Conservation (phyloP, 164 flowering plant species). For the Stephania yunnanensis region DNA sequence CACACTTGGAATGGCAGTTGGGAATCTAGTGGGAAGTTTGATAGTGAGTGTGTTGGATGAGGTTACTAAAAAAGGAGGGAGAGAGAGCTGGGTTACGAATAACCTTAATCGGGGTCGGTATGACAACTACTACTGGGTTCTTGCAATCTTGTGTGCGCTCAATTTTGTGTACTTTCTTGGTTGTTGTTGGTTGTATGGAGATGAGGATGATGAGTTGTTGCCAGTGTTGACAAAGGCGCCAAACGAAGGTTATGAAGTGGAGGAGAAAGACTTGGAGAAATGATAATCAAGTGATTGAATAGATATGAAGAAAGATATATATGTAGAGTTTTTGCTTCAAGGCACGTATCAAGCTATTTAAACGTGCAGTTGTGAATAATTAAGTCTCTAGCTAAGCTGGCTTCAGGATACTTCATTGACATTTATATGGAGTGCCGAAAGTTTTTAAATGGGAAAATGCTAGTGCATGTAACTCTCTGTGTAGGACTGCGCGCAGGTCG, state of each 20-base stretch:
- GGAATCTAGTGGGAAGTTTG: conserved; percentile 41
- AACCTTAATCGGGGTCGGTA: conserved; percentile 30
- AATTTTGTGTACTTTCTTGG: conserved; percentile 23
- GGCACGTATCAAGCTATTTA: too few relatives aligned
- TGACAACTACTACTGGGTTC: conserved; percentile 30
- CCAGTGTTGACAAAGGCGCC: too few relatives aligned
- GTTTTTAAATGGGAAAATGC: too few relatives aligned
- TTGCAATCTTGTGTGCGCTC: conserved; percentile 12
- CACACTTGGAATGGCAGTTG: conserved; percentile 53
- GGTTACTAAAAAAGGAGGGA: conserved; percentile 32
- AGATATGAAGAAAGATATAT: too few relatives aligned
- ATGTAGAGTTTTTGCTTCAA: too few relatives aligned
- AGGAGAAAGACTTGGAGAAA: conserved; percentile 3
- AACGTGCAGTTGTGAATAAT: too few relatives aligned
- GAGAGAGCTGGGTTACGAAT: conserved; percentile 27
- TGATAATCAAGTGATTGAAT: not conserved
- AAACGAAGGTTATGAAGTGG: not conserved
- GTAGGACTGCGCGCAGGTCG: too few relatives aligned
- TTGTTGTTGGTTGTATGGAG: conserved; percentile 28
- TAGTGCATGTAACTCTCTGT: too few relatives aligned
- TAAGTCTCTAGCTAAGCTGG: too few relatives aligned
- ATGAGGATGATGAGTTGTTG: not conserved
- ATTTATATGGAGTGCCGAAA: too few relatives aligned
- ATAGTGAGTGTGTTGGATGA: conserved; percentile 34
- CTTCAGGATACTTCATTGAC: too few relatives aligned